phyloP scores from a whole-genome alignment of 2,329 filamentous ascomycete genomes.

The Aspergillus oerlinghausenensis region DNA sequence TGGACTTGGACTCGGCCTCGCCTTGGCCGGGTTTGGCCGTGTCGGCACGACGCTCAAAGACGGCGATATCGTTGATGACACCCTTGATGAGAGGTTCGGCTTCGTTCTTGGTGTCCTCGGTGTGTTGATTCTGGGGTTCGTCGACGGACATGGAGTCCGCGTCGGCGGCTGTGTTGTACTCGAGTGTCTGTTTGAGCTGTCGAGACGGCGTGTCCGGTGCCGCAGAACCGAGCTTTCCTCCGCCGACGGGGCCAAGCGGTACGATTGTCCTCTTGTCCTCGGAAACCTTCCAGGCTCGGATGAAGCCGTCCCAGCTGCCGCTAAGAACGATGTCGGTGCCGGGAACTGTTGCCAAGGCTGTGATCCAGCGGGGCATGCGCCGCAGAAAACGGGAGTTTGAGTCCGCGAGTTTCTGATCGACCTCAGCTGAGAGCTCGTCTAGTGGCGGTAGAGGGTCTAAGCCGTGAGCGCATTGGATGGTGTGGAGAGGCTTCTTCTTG shows the following conservation, averaged over 20 bases:
- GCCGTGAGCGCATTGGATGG: slow-evolving; percentile 76
- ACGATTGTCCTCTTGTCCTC: slow-evolving; percentile 79
- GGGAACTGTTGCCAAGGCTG: slow-evolving; percentile 77
- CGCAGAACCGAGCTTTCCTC: slow-evolving; percentile 11
- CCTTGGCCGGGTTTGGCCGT: slow-evolving; percentile 19
- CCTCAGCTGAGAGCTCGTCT: slow-evolving; percentile 69
- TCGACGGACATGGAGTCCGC: slow-evolving; percentile 22
- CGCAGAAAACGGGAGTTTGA: slow-evolving; percentile 43
- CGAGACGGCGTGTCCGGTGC: slow-evolving; percentile 26
- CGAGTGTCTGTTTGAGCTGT: slow-evolving; percentile 31
- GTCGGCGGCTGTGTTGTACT: slow-evolving; percentile 25
- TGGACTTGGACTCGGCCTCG: slow-evolving; percentile 19
- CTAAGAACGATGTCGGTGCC: slow-evolving; percentile 87
- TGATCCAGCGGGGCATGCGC: slow-evolving; percentile 78
- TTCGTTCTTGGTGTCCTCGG: slow-evolving; percentile 17
- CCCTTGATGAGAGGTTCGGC: slow-evolving; percentile 55
- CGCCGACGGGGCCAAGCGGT: slow-evolving; percentile 62
- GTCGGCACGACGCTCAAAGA: slow-evolving; percentile 70
- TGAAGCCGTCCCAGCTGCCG: slow-evolving; percentile 88
- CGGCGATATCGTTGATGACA: slow-evolving; percentile 80
- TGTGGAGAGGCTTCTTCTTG: slow-evolving; percentile 91
- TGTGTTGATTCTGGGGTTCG: slow-evolving; percentile 10
- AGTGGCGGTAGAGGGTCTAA: slow-evolving; percentile 67
- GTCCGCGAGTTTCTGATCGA: slow-evolving; percentile 52
- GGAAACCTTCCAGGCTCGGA: slow-evolving; percentile 79